A percentile compares a stretch with the other conserved stretches of the same genome.
These are phyloP conservation scores for Ascochyta fabae DNA, from an alignment of 2,329 filamentous ascomycete genomes.

Conservation along the genomic window DNA sequence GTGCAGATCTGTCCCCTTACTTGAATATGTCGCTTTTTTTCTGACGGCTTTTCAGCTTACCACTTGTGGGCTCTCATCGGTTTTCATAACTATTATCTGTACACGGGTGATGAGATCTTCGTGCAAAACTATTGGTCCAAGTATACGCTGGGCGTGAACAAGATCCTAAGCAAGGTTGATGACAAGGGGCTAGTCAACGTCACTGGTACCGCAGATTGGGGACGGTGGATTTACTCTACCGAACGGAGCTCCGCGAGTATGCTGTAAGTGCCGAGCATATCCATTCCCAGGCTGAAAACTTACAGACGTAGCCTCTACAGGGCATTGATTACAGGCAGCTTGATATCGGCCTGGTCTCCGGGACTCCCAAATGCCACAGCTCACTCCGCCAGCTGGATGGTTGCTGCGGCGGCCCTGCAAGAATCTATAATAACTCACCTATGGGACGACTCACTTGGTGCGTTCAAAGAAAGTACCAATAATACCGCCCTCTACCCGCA, in stretches of 20 bases:
- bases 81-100: constrained; percentile 65
- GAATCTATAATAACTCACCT: constrained; percentile 35
- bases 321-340: neutral
- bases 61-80: constrained; percentile 64
- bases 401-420: neutral
- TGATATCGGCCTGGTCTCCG: neutral
- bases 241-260: constrained; percentile 19
- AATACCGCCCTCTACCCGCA: constrained; percentile 56
- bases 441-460: constrained; percentile 34
- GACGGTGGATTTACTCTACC: constrained; percentile 45
- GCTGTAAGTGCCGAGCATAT: constrained; percentile 2
- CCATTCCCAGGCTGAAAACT: constrained; percentile 4
- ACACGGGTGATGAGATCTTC: constrained; percentile 60
- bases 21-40: neutral
- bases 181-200: constrained; percentile 57
- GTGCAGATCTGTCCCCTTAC: neutral
- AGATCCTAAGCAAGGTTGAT: constrained; percentile 49
- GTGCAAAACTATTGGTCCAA: constrained; percentile 56
- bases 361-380: neutral
- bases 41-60: constrained; percentile 24
- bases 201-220: constrained; percentile 59
- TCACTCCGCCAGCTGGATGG: neutral
- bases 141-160: constrained; percentile 58
- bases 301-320: neutral
- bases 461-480: constrained; percentile 50